Evolutionary conservation across 225 moss, liverwort and hornwort genomes (phyloP).

Genomic region (Polytrichum commune): DNA sequence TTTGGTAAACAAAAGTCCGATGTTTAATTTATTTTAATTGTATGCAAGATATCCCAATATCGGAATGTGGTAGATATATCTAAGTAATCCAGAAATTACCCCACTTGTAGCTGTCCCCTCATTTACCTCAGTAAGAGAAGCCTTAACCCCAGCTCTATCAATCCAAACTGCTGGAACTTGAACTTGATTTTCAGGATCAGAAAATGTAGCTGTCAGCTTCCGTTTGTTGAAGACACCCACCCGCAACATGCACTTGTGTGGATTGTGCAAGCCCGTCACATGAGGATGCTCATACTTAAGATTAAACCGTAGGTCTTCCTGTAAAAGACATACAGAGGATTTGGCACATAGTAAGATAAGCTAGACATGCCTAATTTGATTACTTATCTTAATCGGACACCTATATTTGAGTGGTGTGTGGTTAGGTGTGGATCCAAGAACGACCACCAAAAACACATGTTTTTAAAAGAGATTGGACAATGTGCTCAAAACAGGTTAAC

Average conservation of each 20-base stretch:
- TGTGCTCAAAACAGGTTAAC: too few relatives aligned
- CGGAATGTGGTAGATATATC: too few relatives aligned
- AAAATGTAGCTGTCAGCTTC: slow-evolving; percentile 53
- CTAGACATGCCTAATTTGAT: too few relatives aligned
- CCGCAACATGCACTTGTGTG: slow-evolving; percentile 32
- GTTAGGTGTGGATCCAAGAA: too few relatives aligned
- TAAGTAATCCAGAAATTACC: background rate
- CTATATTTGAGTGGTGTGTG: too few relatives aligned
- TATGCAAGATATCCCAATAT: too few relatives aligned
- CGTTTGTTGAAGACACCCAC: slow-evolving; percentile 56
- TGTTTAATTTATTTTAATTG: too few relatives aligned
- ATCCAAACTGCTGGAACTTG: slow-evolving; percentile 61
- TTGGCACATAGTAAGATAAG: too few relatives aligned
- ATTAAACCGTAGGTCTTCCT: slow-evolving; percentile 61
- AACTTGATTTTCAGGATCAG: slow-evolving; percentile 30
- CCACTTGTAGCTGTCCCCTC: background rate
- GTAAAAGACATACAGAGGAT: slow-evolving; percentile 2
- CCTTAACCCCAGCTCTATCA: slow-evolving; percentile 67
- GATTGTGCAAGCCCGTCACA: slow-evolving; percentile 12
- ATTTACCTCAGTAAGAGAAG: slow-evolving; percentile 45
- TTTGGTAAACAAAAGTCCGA: too few relatives aligned
- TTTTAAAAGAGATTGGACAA: too few relatives aligned
- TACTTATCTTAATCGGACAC: too few relatives aligned
- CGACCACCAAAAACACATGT: too few relatives aligned
- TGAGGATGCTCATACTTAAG: slow-evolving; percentile 53